Percentiles rank a stretch among this genome's conserved stretches.
phyloP scores from a whole-genome alignment of 2,329 filamentous ascomycete genomes.

The Botrytis medusae region DNA sequence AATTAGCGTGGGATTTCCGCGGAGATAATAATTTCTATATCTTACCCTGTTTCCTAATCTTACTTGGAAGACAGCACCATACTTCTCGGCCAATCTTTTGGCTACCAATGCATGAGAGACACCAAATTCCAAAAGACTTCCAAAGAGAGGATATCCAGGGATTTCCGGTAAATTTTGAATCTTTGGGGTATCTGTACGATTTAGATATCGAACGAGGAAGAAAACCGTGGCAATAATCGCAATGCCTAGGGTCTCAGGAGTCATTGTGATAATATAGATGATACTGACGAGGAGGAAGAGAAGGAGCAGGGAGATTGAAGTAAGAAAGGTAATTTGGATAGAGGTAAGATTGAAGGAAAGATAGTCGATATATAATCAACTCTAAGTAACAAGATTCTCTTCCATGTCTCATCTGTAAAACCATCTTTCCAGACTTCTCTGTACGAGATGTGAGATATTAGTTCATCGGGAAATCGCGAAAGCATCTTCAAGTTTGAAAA shows the following conservation, averaged over 20 bases:
- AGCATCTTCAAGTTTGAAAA: background rate
- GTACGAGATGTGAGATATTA: background rate
- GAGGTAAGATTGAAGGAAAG: background rate
- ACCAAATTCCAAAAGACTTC: slow-evolving; percentile 26
- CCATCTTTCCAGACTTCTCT: background rate
- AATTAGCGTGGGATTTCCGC: slow-evolving; percentile 48
- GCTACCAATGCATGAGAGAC: slow-evolving; percentile 24
- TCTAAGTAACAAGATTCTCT: background rate
- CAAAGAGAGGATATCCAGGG: slow-evolving; percentile 26
- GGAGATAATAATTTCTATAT: slow-evolving; percentile 47
- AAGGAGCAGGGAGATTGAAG: background rate
- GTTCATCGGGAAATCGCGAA: background rate
- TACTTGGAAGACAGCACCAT: slow-evolving; percentile 27
- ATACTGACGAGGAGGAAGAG: background rate
- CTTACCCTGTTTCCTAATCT: slow-evolving; percentile 24
- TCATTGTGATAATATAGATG: slow-evolving; percentile 6
- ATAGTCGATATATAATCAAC: background rate
- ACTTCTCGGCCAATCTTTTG: slow-evolving; percentile 22
- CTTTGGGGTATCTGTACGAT: slow-evolving; percentile 26
- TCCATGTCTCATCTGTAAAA: background rate
- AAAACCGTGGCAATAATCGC: slow-evolving; percentile 16
- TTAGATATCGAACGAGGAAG: slow-evolving; percentile 20
- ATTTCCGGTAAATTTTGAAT: slow-evolving; percentile 26
- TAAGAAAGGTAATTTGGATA: background rate
- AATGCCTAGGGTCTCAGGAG: slow-evolving; percentile 20